Conservation (phyloP, 1,284 basidiomycete genomes). For the Chalciporus sp. region DNA sequence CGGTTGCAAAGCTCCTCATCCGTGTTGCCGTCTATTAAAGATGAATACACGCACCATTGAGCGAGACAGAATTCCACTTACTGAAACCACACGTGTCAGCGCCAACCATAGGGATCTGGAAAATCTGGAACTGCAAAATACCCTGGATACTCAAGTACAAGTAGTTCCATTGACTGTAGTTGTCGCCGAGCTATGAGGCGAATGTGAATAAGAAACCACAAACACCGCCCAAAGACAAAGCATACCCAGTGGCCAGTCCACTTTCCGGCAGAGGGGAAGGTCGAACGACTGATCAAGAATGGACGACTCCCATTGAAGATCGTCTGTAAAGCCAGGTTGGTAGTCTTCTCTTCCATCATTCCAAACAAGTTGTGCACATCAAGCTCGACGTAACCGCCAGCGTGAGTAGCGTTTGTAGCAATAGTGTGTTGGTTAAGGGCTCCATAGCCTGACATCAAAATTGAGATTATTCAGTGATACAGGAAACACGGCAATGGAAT, state of each 20-base stretch:
- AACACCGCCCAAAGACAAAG: not conserved
- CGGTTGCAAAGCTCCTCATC: conserved; percentile 82
- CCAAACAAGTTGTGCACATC: conserved; percentile 48
- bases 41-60: conserved; percentile 7
- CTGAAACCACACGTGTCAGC: conserved; percentile 73
- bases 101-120: conserved; percentile 77
- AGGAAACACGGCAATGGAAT: not conserved
- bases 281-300: conserved; percentile 45
- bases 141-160: conserved; percentile 63
- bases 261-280: conserved; percentile 64
- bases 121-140: conserved; percentile 75
- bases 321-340: conserved; percentile 37
- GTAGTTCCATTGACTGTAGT: conserved; percentile 68
- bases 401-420: conserved; percentile 44
- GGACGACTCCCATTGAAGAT: conserved; percentile 40
- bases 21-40: conserved; percentile 57
- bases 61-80: conserved; percentile 30
- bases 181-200: conserved; percentile 63
- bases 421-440: conserved; percentile 32
- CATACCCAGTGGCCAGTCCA: conserved; percentile 64
- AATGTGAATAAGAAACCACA: not conserved
- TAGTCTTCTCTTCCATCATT: conserved; percentile 41
- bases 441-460: conserved; percentile 20
- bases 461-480: not conserved
- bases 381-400: conserved; percentile 40